Percentiles rank a stretch among this genome's conserved stretches.
Conservation (phyloP, 1,284 basidiomycete species). For the Ustilago sp. region DNA sequence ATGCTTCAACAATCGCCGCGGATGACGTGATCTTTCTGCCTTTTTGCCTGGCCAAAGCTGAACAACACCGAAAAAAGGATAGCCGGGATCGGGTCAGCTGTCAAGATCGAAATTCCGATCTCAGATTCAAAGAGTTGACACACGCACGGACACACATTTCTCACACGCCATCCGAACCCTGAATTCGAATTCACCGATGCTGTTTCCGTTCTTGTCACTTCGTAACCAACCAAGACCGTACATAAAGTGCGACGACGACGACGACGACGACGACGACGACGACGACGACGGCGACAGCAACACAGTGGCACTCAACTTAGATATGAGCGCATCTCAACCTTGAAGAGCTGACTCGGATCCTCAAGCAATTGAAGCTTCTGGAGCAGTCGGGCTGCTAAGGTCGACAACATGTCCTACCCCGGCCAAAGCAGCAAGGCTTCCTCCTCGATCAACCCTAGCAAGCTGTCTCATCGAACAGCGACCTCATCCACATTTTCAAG, state of each 20-base stretch:
- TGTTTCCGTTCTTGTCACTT: too few species aligned
- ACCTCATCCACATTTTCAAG: constrained; percentile 15
- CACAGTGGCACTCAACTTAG: not conserved
- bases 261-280: not conserved
- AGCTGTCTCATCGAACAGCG: constrained; percentile 9
- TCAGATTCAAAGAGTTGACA: not conserved
- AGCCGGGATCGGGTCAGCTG: constrained; percentile 14
- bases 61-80: constrained; percentile 21
- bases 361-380: not conserved
- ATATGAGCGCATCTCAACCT: not conserved
- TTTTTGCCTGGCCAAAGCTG: constrained; percentile 3
- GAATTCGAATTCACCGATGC: not conserved
- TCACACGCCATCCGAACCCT: not conserved
- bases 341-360: not conserved
- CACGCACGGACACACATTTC: constrained; percentile 20
- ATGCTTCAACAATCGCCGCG: constrained; percentile 9
- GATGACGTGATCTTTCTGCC: constrained; percentile 25
- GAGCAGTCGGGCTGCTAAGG: not conserved
- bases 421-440: constrained; percentile 26
- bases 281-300: not conserved
- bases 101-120: not conserved
- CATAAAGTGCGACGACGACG: not conserved
- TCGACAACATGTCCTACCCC: constrained; percentile 29
- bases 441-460: constrained; percentile 9
- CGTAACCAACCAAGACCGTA: not conserved